Evolutionary conservation across 148 eudicot species (phyloP).

Genomic region (Amaranthus palmeri): DNA sequence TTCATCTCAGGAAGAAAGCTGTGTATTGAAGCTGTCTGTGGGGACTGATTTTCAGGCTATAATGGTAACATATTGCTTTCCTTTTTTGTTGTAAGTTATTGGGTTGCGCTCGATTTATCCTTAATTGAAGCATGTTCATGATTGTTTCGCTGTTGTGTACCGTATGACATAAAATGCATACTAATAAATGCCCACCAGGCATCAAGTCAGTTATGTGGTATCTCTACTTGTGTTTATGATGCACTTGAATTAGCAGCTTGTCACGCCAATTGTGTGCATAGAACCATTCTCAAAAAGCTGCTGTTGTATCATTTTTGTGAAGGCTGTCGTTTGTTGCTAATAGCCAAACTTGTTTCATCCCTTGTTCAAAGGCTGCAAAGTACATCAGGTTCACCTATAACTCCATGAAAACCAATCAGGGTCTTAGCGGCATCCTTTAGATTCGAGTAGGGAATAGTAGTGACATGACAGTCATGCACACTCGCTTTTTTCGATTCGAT

Average conservation of each 20-base stretch:
- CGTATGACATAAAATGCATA: background rate
- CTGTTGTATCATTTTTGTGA: background rate
- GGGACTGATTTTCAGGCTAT: slow-evolving; percentile 24
- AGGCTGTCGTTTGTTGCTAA: no score
- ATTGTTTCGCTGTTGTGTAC: background rate
- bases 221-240: background rate
- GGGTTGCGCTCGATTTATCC: background rate
- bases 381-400: background rate
- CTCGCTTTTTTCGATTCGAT: no score
- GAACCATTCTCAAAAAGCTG: background rate
- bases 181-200: background rate
- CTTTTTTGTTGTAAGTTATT: background rate
- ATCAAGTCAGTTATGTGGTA: background rate
- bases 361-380: background rate
- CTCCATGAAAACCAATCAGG: background rate
- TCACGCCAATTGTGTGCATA: background rate
- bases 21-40: slow-evolving; percentile 27
- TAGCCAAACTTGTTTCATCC: background rate
- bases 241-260: background rate
- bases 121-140: background rate
- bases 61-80: slow-evolving; percentile 17
- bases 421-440: background rate
- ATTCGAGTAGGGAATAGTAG: background rate
- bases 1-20: slow-evolving; percentile 26
- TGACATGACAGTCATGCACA: background rate